phyloP scores from a whole-genome alignment of 352 stramenopile species.

The Pythium dissotocum region DNA sequence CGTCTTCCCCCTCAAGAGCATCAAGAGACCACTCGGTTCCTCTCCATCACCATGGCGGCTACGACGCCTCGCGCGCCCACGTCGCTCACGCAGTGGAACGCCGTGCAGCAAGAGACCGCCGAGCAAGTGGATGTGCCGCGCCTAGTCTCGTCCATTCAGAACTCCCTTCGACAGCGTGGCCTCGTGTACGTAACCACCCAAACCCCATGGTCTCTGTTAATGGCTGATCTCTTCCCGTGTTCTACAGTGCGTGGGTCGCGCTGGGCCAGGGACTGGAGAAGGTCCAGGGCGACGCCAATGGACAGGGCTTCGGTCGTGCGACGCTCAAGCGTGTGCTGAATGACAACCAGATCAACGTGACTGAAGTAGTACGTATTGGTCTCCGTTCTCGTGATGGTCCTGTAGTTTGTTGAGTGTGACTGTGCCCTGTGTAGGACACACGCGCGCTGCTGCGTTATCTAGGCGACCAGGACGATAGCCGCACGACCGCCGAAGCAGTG shows the following conservation, averaged over 20 bases:
- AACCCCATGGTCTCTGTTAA: not conserved
- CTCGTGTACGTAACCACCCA: constrained; percentile 41
- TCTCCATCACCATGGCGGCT: constrained; percentile 15
- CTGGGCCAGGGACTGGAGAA: constrained; percentile 54
- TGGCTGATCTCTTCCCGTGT: not conserved
- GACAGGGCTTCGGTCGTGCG: constrained; percentile 44
- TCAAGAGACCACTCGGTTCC: not conserved
- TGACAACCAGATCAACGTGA: constrained; percentile 47
- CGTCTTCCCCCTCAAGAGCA: not conserved
- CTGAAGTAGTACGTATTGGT: constrained; percentile 50
- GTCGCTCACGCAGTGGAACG: constrained; percentile 76
- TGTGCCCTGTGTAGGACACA: constrained; percentile 36
- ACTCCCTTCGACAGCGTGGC: constrained; percentile 40
- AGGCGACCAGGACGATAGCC: constrained; percentile 36
- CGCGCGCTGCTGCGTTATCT: constrained; percentile 50
- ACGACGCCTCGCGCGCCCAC: constrained; percentile 39
- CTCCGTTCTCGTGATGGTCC: not conserved
- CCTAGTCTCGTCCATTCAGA: constrained; percentile 46
- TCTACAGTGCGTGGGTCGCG: constrained; percentile 50
- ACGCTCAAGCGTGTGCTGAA: constrained; percentile 61
- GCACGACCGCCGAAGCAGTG: constrained; percentile 45
- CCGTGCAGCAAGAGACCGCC: constrained; percentile 61
- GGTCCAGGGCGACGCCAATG: constrained; percentile 34
- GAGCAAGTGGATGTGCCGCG: constrained; percentile 54
- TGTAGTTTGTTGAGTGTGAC: not conserved